phyloP scores from a whole-genome alignment of 495 filamentous ascomycete genomes.

The Sabuloglossum arenarium region DNA sequence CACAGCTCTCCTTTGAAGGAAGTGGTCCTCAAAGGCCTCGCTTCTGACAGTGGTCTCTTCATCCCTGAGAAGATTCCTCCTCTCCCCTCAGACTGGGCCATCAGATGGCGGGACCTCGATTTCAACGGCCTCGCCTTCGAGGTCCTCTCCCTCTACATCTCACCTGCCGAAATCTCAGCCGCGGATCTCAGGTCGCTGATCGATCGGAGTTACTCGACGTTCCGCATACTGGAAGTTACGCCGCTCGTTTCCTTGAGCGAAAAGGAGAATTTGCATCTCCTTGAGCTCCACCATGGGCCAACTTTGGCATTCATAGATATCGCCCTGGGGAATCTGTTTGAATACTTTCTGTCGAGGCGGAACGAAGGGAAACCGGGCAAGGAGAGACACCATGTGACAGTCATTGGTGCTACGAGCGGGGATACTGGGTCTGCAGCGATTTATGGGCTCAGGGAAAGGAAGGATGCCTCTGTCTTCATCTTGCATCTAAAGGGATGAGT shows the following conservation, averaged over 20 bases:
- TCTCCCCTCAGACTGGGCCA: constrained; percentile 37
- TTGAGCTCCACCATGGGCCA: constrained; percentile 95
- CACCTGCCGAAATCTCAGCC: constrained; percentile 55
- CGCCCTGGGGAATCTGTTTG: constrained; percentile 84
- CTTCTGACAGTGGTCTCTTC: constrained; percentile 74
- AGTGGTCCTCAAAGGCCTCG: constrained; percentile 79
- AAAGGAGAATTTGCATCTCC: constrained; percentile 51
- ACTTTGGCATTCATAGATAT: constrained; percentile 87
- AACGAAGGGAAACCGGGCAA: constrained; percentile 52
- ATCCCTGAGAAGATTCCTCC: constrained; percentile 64
- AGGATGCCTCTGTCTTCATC: constrained; percentile 84
- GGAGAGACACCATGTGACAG: constrained; percentile 65
- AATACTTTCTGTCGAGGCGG: constrained; percentile 74
- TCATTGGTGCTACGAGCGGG: constrained; percentile 80
- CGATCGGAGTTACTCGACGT: constrained; percentile 60
- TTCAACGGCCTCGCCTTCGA: constrained; percentile 63
- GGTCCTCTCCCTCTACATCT: constrained; percentile 65
- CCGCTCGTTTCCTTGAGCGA: constrained; percentile 47
- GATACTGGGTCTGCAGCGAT: constrained; percentile 94
- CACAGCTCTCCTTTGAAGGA: constrained; percentile 84
- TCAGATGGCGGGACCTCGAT: constrained; percentile 49
- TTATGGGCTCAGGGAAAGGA: constrained; percentile 91
- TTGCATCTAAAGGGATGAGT: constrained; percentile 68
- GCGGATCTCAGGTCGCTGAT: constrained; percentile 67
- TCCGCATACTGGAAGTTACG: constrained; percentile 52